A percentile compares a stretch with the other conserved stretches of the same genome.
These are phyloP conservation scores for Trametes meyenii DNA, from an alignment of 768 basidiomycete species.

Conservation along the genomic window DNA sequence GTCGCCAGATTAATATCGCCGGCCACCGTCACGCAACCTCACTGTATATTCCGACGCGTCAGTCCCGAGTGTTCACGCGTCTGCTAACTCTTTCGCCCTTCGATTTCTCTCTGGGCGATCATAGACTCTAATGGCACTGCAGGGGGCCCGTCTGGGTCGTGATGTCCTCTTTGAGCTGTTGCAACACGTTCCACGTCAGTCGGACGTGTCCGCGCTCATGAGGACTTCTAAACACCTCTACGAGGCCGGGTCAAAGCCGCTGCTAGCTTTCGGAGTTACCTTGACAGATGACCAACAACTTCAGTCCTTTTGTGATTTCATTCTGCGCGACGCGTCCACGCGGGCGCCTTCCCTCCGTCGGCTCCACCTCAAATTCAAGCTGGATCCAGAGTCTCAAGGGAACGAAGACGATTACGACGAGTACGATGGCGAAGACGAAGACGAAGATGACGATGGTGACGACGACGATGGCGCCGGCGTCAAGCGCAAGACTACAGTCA, in stretches of 20 bases:
- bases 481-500: neutral
- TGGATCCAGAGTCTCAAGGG: too few relatives aligned
- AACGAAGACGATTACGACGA: too few relatives aligned
- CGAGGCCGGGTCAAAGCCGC: neutral
- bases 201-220: neutral
- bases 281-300: neutral
- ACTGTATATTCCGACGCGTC: too few relatives aligned
- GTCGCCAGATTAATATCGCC: too few relatives aligned
- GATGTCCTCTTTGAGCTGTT: neutral
- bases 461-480: neutral
- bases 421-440: too few relatives aligned
- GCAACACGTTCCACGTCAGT: constrained; percentile 1
- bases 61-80: too few relatives aligned
- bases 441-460: neutral
- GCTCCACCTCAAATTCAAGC: too few relatives aligned
- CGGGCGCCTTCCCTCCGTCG: too few relatives aligned
- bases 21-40: too few relatives aligned
- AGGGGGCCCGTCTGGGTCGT: neutral
- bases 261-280: neutral
- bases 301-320: too few relatives aligned
- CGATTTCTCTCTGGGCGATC: neutral
- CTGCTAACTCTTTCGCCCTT: neutral
- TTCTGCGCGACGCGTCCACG: too few relatives aligned
- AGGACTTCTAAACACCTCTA: neutral
- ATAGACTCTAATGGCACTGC: neutral